These are phyloP conservation scores for Leucocoprinus gongylophorus DNA, from an alignment of 1,284 basidiomycete species.

Conservation along the genomic window DNA sequence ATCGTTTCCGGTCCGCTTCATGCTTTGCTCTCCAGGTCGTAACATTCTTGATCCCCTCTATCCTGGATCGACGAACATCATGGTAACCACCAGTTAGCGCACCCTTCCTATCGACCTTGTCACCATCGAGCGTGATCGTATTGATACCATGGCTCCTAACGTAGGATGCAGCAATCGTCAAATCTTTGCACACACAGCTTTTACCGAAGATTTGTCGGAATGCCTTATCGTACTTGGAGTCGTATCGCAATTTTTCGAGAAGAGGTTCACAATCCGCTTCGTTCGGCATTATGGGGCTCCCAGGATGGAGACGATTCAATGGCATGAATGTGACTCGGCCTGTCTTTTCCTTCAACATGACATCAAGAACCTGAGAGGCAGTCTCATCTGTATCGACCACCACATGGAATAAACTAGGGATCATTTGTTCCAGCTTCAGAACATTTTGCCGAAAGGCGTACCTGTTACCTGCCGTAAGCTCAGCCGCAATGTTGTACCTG, in stretches of 20 bases:
- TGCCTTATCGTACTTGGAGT: conserved; percentile 68
- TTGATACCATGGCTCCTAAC: conserved; percentile 93
- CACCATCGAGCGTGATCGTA: conserved; percentile 96
- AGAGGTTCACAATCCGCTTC: conserved; percentile 87
- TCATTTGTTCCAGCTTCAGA: conserved; percentile 5
- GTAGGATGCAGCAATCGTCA: conserved; percentile 90
- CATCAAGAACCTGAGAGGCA: conserved; percentile 79
- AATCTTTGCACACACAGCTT: conserved; percentile 91
- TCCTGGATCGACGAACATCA: conserved; percentile 83
- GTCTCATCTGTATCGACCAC: conserved; percentile 96
- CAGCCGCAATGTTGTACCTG: conserved; percentile 90
- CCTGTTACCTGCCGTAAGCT: conserved; percentile 93
- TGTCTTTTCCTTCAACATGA: conserved; percentile 88
- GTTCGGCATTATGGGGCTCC: conserved; percentile 59
- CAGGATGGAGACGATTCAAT: conserved; percentile 90
- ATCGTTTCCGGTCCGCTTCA: conserved; percentile 57
- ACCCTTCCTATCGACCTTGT: conserved; percentile 96
- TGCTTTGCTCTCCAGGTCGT: conserved; percentile 73
- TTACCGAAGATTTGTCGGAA: conserved; percentile 99
- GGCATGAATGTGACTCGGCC: conserved; percentile 99
- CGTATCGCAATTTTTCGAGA: conserved; percentile 78
- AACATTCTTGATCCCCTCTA: conserved; percentile 81
- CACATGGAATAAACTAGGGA: conserved; percentile 84
- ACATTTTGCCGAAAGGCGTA: conserved; percentile 24
- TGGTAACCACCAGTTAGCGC: conserved; percentile 95